phyloP scores from a whole-genome alignment of 83 land plant species.

The Picea engelmannii region DNA sequence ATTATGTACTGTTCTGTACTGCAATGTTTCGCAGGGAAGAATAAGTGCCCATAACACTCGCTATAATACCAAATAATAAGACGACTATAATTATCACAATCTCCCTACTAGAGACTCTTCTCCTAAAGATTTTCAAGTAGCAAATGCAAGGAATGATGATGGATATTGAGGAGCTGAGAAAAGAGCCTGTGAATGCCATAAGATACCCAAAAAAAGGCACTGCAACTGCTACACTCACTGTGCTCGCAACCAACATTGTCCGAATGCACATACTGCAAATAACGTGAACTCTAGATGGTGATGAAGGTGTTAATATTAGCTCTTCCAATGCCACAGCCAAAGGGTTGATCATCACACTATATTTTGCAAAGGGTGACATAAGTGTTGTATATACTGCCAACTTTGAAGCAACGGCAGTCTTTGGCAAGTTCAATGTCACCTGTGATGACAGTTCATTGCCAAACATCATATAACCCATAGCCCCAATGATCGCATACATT shows the following conservation, averaged over 20 bases:
- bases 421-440: conserved; percentile 82
- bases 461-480: conserved; percentile 82
- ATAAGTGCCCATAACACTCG: conserved; percentile 44
- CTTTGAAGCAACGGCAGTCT: conserved; percentile 41
- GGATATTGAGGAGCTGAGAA: conserved; percentile 61
- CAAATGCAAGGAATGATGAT: conserved; percentile 72
- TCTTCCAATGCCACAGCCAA: conserved; percentile 66
- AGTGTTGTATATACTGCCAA: conserved; percentile 79
- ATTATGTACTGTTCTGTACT: too few relatives aligned
- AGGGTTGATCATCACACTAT: conserved; percentile 61
- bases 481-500: conserved; percentile 68
- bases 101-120: conserved; percentile 22
- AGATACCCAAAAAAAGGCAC: conserved; percentile 79
- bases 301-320: conserved; percentile 13
- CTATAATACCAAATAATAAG: conserved; percentile 28
- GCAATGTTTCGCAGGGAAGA: conserved; percentile 46
- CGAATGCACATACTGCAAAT: conserved; percentile 25
- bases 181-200: conserved; percentile 83
- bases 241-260: conserved; percentile 49
- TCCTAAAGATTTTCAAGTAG: conserved; percentile 59
- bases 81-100: conserved; percentile 26
- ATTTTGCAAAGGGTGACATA: conserved; percentile 72
- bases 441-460: conserved; percentile 68
- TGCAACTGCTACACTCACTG: conserved; percentile 53
- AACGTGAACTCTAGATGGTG: not conserved